Conservation (phyloP, 768 basidiomycete species). For the Boletus reticuloceps region DNA sequence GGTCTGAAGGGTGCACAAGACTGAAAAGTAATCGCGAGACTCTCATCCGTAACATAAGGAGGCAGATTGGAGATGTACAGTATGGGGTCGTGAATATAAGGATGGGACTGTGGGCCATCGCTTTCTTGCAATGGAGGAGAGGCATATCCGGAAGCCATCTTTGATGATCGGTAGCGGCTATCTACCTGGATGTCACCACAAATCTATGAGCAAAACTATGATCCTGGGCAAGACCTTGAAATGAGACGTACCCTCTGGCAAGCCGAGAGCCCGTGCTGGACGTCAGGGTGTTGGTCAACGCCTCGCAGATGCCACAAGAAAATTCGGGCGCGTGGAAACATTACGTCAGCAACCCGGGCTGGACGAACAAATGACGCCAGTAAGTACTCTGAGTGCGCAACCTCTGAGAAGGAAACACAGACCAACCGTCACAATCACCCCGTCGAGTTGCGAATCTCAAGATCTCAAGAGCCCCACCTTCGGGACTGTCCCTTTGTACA, state of each 20-base stretch:
- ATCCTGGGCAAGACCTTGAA: neutral
- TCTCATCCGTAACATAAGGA: conserved; percentile 69
- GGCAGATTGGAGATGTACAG: conserved; percentile 81
- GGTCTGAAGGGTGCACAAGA: conserved; percentile 81
- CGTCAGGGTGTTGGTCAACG: conserved; percentile 29
- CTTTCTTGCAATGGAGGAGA: conserved; percentile 31
- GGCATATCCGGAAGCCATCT: conserved; percentile 37
- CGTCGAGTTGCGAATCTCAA: no score
- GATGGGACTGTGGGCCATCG: conserved; percentile 51
- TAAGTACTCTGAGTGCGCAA: no score
- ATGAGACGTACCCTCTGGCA: conserved; percentile 25
- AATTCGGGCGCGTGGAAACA: conserved; percentile 32
- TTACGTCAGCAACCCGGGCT: conserved; percentile 28
- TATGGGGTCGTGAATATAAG: conserved; percentile 81
- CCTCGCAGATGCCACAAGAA: conserved; percentile 23
- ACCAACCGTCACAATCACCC: no score
- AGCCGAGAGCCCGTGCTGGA: conserved; percentile 32
- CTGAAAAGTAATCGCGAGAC: conserved; percentile 70
- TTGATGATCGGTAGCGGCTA: conserved; percentile 29
- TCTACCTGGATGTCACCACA: conserved; percentile 15
- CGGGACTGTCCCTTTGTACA: no score
- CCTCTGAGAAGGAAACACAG: no score
- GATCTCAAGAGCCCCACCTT: no score
- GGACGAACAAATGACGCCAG: no score
- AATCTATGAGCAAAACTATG: neutral